Evolutionary conservation across 78 protist species (phyloP), one percentile per base, ranked within the genome.

Genomic region (Salpingoeca rosetta): DNA sequence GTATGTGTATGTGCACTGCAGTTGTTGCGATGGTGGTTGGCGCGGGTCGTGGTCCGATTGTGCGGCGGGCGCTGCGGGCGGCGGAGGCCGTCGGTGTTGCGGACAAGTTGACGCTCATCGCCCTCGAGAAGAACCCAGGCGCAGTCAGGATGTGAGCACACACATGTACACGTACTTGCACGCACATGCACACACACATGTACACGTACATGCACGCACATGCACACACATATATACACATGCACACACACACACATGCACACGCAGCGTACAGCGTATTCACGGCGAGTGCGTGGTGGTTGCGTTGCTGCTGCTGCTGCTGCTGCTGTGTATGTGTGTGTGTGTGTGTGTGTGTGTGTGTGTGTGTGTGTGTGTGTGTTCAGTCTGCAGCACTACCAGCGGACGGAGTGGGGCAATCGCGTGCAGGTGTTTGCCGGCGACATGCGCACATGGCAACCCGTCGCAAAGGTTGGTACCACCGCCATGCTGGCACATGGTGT

Each of bases 21-120:
- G 10, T 0, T 28, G 85, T 90, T 3, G 88, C 94, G 39, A 92
- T 95, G 97, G 98, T 98, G 25, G 94, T 98, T 28, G 99, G 99
- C 35, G 98, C 99, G 1, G 99, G 99, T 27, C 87, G 99, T 2
- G 99, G 99, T 51, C 99, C 99, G 3, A 91, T 98, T 1, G 98
- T 98, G 25, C 78, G 82, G 24, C 86, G 85, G 0, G 31, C 94
- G 0, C 81, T 92, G 42, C 79, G 74, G 0, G 95, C 95, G 0
- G 84, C 90, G 0, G 92, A 40, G 35, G 73, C 80, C 0, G 51
- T 92, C 2, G 82, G 44, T n/a, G n/a, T n/a, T n/a, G n/a, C 28
- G n/a, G 84, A 24, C 39, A 35, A 25, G 45, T 94, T 31, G 73
- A 38, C 1, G 88, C 94, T 36, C 92, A 82, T 44, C n/a, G 99